Percentiles rank a stretch among this genome's conserved stretches.
phyloP scores from a whole-genome alignment of 1,139 yeast species.

The Taiozyma sp. region DNA sequence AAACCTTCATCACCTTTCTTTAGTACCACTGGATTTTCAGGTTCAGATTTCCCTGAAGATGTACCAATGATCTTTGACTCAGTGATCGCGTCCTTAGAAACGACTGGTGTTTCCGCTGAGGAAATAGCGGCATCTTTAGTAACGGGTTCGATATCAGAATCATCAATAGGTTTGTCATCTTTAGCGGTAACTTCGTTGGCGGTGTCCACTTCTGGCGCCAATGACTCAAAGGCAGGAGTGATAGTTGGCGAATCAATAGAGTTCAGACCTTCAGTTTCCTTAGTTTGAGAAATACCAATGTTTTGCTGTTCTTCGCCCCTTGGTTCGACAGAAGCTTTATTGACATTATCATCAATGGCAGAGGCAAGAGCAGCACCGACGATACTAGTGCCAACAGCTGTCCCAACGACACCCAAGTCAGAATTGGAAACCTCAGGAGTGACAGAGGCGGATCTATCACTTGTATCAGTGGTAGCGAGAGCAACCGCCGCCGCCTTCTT shows the following conservation, averaged over 20 bases:
- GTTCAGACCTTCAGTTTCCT: neutral
- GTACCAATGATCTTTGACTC: neutral
- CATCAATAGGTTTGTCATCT: neutral
- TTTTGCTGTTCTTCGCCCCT: neutral
- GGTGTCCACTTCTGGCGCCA: neutral
- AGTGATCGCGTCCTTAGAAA: neutral
- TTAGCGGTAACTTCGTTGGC: neutral
- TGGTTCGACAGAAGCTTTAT: neutral
- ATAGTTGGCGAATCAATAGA: neutral
- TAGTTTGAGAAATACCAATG: neutral
- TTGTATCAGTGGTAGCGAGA: neutral
- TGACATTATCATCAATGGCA: neutral
- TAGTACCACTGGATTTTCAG: neutral
- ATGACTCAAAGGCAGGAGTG: neutral
- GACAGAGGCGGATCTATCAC: neutral
- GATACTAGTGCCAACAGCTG: neutral
- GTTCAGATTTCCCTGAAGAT: neutral
- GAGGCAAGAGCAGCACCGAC: neutral
- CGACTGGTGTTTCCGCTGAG: neutral
- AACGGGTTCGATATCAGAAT: neutral
- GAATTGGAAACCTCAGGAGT: neutral
- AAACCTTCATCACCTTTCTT: neutral
- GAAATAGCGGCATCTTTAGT: neutral
- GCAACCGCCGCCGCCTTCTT: conserved; percentile 14
- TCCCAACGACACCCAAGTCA: neutral